Conservation (phyloP, 2,329 filamentous ascomycete genomes). For the Shiraia bambusicola region DNA sequence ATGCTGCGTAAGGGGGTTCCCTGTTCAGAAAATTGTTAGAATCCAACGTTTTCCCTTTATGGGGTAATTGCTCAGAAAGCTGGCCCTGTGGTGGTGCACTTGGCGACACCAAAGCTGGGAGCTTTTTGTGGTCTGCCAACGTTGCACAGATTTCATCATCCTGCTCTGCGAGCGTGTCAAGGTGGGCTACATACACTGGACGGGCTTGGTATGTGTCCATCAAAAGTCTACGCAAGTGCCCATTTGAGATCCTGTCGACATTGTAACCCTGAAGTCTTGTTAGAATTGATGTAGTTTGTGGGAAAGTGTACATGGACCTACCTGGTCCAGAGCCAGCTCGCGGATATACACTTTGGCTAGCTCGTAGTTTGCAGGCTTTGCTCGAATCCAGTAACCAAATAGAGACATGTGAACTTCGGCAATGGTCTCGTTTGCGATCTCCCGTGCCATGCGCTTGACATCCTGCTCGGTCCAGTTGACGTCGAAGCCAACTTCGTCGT, state of each 20-base stretch:
- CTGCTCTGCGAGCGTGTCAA: background rate
- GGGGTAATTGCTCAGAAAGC: no score
- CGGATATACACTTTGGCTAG: constrained; percentile 28
- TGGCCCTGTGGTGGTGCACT: no score
- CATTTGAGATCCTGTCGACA: constrained; percentile 15
- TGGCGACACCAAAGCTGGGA: no score
- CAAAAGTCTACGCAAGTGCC: constrained; percentile 16
- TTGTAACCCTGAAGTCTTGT: constrained; percentile 19
- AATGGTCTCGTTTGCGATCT: constrained; percentile 29
- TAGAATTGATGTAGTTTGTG: background rate
- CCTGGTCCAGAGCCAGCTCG: constrained; percentile 31
- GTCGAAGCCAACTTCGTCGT: constrained; percentile 5
- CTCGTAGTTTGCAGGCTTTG: constrained; percentile 22
- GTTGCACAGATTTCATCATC: no score
- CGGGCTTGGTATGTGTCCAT: constrained; percentile 9
- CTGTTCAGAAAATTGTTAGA: no score
- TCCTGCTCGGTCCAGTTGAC: constrained; percentile 13
- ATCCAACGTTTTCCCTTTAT: no score
- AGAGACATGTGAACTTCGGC: constrained; percentile 26
- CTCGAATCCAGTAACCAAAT: constrained; percentile 29
- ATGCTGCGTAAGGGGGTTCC: no score
- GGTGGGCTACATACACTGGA: constrained; percentile 6
- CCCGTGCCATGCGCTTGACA: constrained; percentile 11
- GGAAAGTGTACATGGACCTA: constrained; percentile 1
- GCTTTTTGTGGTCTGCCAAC: no score